phyloP scores from a whole-genome alignment of 495 filamentous ascomycete species.

The Poronia punctata region DNA sequence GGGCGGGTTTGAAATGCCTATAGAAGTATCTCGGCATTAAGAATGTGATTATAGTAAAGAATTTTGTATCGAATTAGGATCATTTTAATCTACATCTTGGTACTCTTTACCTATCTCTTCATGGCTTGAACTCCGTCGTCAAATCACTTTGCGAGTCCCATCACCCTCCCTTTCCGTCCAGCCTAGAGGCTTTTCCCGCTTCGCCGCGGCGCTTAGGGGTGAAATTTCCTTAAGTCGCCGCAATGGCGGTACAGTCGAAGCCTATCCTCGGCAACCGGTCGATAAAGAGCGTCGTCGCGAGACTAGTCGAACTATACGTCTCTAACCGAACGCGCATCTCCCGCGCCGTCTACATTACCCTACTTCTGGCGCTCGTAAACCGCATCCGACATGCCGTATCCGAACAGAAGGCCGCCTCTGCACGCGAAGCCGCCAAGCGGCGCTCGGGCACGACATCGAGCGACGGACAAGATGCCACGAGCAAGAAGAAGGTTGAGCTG shows the following conservation, averaged over 20 bases:
- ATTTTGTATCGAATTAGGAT: constrained; percentile 1
- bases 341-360: constrained; percentile 82
- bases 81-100: not conserved
- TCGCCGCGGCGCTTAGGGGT: constrained; percentile 5
- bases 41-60: too few species aligned
- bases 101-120: not conserved
- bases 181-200: too few species aligned
- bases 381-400: constrained; percentile 85
- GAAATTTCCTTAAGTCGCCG: constrained; percentile 10
- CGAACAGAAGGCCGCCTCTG: constrained; percentile 84
- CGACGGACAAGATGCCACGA: constrained; percentile 34
- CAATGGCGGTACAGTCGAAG: constrained; percentile 81
- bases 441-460: constrained; percentile 48
- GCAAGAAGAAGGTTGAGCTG: constrained; percentile 80
- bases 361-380: constrained; percentile 80
- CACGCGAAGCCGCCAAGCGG: constrained; percentile 58
- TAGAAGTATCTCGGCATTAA: too few species aligned
- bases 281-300: constrained; percentile 64
- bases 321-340: constrained; percentile 83
- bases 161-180: not conserved
- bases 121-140: constrained; percentile 1
- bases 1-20: too few species aligned
- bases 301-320: constrained; percentile 70
- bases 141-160: not conserved
- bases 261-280: constrained; percentile 59